A percentile compares a stretch with the other conserved stretches of the same genome.
phyloP scores from a whole-genome alignment of 2,329 filamentous ascomycete genomes.

The Neurospora sp. region DNA sequence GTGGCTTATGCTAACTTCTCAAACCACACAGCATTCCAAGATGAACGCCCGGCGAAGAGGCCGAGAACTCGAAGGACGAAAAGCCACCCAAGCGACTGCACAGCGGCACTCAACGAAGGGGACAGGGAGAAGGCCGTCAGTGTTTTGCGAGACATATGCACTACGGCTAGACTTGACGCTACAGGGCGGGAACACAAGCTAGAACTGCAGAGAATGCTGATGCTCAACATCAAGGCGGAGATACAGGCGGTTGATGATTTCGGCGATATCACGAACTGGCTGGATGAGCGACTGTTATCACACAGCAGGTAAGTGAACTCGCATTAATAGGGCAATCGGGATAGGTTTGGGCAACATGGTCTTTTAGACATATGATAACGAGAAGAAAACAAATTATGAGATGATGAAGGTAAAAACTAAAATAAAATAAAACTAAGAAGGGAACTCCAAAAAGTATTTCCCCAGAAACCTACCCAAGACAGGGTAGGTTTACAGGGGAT shows the following conservation, averaged over 20 bases:
- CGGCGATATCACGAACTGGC: conserved; percentile 40
- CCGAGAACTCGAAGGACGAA: not conserved
- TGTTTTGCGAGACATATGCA: conserved; percentile 37
- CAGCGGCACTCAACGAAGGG: conserved; percentile 13
- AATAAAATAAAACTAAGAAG: not conserved
- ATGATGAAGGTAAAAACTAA: not conserved
- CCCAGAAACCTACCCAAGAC: not conserved
- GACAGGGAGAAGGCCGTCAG: conserved; percentile 49
- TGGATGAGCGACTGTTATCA: conserved; percentile 31
- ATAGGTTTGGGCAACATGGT: not conserved
- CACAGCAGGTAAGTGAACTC: not conserved
- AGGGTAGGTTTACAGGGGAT: not conserved
- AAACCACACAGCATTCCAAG: conserved; percentile 1
- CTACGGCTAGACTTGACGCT: conserved; percentile 12
- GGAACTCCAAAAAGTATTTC: not conserved
- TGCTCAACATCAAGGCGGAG: conserved; percentile 66
- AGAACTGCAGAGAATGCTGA: conserved; percentile 63
- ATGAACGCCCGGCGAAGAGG: conserved; percentile 9
- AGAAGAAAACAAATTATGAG: not conserved
- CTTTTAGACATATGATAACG: not conserved
- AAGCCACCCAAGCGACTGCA: conserved; percentile 3
- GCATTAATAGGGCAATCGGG: not conserved
- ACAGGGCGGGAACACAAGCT: conserved; percentile 31
- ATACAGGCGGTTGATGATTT: conserved; percentile 58
- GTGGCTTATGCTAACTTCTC: not conserved